These are phyloP conservation scores for Lactarius quietus DNA, from an alignment of 768 basidiomycete genomes.

Conservation along the genomic window DNA sequence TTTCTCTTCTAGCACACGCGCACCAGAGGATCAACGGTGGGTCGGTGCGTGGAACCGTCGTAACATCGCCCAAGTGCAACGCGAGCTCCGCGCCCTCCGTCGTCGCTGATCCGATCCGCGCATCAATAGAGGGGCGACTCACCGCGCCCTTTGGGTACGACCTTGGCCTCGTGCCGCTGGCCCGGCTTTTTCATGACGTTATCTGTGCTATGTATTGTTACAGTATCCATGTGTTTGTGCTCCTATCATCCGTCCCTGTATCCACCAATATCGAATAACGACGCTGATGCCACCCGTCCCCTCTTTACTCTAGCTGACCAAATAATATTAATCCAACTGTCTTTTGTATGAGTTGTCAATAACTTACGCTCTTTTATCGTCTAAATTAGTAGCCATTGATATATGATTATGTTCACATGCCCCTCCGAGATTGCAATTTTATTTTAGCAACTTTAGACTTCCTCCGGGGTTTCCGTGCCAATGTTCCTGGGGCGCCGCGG, in stretches of 20 bases:
- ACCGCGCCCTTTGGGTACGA: neutral
- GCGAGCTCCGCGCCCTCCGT: slow-evolving; percentile 39
- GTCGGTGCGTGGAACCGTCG: slow-evolving; percentile 26
- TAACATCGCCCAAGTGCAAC: slow-evolving; percentile 24
- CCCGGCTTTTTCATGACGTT: neutral
- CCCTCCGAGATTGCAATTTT: neutral
- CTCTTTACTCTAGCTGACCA: neutral
- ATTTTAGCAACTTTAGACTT: neutral
- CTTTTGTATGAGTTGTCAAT: neutral
- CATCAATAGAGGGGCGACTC: neutral
- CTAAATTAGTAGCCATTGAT: neutral
- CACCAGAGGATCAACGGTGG: slow-evolving; percentile 24
- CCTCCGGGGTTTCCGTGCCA: neutral
- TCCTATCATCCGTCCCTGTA: neutral
- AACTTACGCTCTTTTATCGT: neutral
- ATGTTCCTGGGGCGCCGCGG: neutral
- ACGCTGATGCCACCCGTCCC: neutral
- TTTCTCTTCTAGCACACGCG: slow-evolving; percentile 20
- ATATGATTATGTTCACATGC: neutral
- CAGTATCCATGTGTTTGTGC: neutral
- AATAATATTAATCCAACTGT: neutral
- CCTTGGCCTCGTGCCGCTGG: neutral
- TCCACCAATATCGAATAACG: neutral
- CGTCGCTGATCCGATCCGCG: neutral
- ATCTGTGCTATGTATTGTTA: neutral